These are phyloP conservation scores for Liriodendron chinense DNA, from an alignment of 164 flowering plant species.

Conservation along the genomic window DNA sequence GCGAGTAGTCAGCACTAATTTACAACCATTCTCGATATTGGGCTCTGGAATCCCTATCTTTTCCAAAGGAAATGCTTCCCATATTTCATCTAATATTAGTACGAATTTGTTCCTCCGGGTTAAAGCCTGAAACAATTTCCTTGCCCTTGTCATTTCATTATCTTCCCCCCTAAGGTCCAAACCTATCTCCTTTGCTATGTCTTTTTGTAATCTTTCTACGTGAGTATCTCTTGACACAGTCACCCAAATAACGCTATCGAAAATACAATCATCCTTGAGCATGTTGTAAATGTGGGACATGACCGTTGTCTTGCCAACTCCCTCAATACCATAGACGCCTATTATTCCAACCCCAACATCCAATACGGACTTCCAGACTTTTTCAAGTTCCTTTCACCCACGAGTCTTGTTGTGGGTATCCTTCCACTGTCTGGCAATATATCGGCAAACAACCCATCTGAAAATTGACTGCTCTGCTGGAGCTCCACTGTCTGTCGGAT, in stretches of 20 bases:
- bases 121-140: background rate
- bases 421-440: background rate
- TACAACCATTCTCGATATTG: background rate
- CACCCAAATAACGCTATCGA: background rate
- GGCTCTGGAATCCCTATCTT: constrained; percentile 4
- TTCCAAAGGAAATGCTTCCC: background rate
- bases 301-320: constrained; percentile 9
- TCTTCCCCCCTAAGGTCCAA: background rate
- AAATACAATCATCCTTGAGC: background rate
- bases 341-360: constrained; percentile 2
- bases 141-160: background rate
- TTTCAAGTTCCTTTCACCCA: background rate
- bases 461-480: background rate
- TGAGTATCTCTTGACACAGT: constrained; percentile 3
- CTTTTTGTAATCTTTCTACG: background rate
- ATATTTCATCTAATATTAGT: constrained; percentile 7
- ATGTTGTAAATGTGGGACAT: background rate
- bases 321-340: constrained; percentile 11
- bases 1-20: constrained; percentile 1
- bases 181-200: background rate
- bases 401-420: constrained; percentile 1
- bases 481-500: background rate
- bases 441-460: background rate
- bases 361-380: background rate
- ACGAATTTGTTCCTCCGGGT: background rate